These are phyloP conservation scores for Fistulifera pelliculosa DNA, from an alignment of 108 stramenopile genomes.

Conservation along the genomic window DNA sequence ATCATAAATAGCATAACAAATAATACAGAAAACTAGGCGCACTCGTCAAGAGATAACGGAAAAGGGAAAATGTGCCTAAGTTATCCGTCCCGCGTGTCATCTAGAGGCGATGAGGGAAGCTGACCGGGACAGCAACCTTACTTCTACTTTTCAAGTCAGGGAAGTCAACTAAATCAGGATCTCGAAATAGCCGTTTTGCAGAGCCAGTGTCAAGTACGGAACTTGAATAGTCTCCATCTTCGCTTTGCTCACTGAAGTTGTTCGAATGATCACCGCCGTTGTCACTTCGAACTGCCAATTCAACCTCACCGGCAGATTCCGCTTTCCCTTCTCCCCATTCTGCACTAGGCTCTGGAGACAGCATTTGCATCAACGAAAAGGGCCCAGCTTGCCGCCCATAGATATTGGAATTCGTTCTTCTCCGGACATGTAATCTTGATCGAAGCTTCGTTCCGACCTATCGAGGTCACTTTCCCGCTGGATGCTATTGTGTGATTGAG, in stretches of 20 bases:
- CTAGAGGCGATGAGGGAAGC: conserved; percentile 3
- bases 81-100: too few species aligned
- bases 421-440: conserved; percentile 8
- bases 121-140: conserved; percentile 48
- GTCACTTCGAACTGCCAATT: neutral
- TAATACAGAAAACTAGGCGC: too few species aligned
- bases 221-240: neutral
- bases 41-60: too few species aligned
- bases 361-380: too few species aligned
- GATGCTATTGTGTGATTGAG: conserved; percentile 17
- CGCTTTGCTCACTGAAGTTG: neutral
- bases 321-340: too few species aligned
- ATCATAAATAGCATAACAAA: too few species aligned
- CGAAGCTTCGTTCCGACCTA: neutral
- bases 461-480: conserved; percentile 9
- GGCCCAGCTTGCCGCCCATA: conserved; percentile 30
- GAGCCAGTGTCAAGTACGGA: neutral
- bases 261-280: neutral
- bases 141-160: conserved; percentile 27
- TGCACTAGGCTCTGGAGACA: too few species aligned
- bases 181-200: conserved; percentile 25
- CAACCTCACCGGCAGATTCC: neutral
- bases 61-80: too few species aligned
- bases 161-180: conserved; percentile 51
- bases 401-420: conserved; percentile 36